A percentile compares a stretch with the other conserved stretches of the same genome.
Conservation (phyloP, 192 early-diverging fungal genomes). For the Backusella macrospora region DNA sequence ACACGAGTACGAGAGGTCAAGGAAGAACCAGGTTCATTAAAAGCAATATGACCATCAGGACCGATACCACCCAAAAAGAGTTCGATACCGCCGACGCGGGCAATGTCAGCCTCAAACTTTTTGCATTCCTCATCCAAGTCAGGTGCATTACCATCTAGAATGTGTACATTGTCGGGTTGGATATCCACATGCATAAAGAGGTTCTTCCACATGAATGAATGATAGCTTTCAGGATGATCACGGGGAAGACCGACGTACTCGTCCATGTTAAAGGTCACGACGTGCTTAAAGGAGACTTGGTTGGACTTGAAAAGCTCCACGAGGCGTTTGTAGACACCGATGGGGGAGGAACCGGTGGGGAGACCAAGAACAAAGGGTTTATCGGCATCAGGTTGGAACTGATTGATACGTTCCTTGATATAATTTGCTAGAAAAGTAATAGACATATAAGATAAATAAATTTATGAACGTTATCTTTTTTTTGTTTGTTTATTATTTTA, state of each 20-base stretch:
- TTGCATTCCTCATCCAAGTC: constrained; percentile 80
- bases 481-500: background rate
- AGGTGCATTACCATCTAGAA: constrained; percentile 81
- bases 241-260: constrained; percentile 84
- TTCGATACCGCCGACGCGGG: constrained; percentile 79
- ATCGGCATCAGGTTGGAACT: constrained; percentile 72
- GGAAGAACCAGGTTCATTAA: constrained; percentile 90
- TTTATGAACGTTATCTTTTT: background rate
- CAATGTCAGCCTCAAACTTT: constrained; percentile 78
- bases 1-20: constrained; percentile 80
- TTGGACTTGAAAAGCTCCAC: constrained; percentile 71
- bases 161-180: constrained; percentile 80
- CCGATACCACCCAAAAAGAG: constrained; percentile 88
- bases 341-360: constrained; percentile 82
- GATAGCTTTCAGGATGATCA: constrained; percentile 86
- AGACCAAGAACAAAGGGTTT: constrained; percentile 85
- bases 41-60: constrained; percentile 91
- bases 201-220: constrained; percentile 90
- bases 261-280: constrained; percentile 91
- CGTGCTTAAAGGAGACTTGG: constrained; percentile 75
- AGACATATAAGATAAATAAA: too few species aligned
- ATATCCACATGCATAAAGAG: constrained; percentile 89
- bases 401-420: constrained; percentile 77
- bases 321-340: constrained; percentile 79
- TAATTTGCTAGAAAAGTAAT: constrained; percentile 60